Evolutionary conservation across 192 early-diverging fungal species (phyloP).

Genomic region (Rhizophagus prolifer): DNA sequence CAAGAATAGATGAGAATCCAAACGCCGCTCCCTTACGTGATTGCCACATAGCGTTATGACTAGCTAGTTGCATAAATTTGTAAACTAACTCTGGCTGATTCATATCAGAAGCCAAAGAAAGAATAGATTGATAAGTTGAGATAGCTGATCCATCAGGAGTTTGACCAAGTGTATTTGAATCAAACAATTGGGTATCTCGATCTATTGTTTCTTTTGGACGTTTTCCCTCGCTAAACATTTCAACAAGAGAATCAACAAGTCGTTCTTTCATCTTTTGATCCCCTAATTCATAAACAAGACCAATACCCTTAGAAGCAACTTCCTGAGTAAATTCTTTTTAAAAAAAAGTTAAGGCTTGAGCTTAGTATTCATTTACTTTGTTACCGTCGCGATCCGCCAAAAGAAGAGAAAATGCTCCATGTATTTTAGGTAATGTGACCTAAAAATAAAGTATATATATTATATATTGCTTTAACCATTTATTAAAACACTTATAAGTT

Average conservation of each 20-base stretch:
- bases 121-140: conserved; percentile 76
- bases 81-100: conserved; percentile 93
- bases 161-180: conserved; percentile 62
- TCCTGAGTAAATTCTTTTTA: conserved; percentile 76
- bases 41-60: conserved; percentile 90
- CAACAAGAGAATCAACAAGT: conserved; percentile 71
- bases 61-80: conserved; percentile 90
- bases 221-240: conserved; percentile 73
- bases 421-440: conserved; percentile 62
- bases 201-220: conserved; percentile 47
- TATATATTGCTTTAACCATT: background rate
- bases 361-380: background rate
- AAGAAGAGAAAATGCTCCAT: conserved; percentile 72
- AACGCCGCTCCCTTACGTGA: conserved; percentile 85
- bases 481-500: background rate
- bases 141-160: conserved; percentile 73
- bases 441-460: conserved; percentile 13
- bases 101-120: conserved; percentile 89
- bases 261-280: conserved; percentile 65
- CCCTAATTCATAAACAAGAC: conserved; percentile 79
- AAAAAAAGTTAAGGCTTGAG: background rate
- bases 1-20: conserved; percentile 80
- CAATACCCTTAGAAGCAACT: conserved; percentile 83
- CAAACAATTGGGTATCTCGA: conserved; percentile 74
- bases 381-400: conserved; percentile 79